Base-by-base conservation (phyloP, 2,329 filamentous ascomycete genomes). In the Claviceps maximensis region DNA sequence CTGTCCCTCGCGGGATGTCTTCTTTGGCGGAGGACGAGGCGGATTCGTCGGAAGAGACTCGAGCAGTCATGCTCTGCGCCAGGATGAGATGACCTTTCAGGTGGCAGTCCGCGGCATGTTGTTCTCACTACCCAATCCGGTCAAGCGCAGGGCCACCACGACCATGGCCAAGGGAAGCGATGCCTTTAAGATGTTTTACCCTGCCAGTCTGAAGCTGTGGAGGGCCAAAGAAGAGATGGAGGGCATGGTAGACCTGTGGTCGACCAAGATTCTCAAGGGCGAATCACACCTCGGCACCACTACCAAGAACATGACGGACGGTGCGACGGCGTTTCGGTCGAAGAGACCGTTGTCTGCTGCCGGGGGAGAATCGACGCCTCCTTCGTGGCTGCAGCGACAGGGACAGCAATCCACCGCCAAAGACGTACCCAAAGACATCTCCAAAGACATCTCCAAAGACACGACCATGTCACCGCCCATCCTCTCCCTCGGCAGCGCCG, bases 1-100 rank as follows among this genome's bases (percentile, higher is more conserved):
- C 12, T 87, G 81, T 49, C 81, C 87, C 1, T 86, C 87, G 7
- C 80, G 81, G 65, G 80, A 84, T 57, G 70, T 79, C 13, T 83
- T 83, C 56, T 87, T 88, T 56, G 79, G 81, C 23, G 79, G 79
- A 0, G 72, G 76, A 40, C 21, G 42, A 12, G 79, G 82, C 3
- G 72, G 76, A 25, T 74, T 68, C 69, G 33, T 59, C 58, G 77
- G 71, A 62, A 74, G 69, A 70, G 74, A 84, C 65, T 74, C 76
- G 0, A 79, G 78, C 21, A 80, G 82, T 51, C 91, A 96, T 56
- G 76, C 84, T 15, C 71, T 97, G 10, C 83, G 90, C 7, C 91
- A 97, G 67, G 89, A 96, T 57, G 93, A 98, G 63, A 90, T 98
- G 64, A 84, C 86, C 25, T 97, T 96, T 58, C 88, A 98, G 58